These are phyloP conservation scores for Pichia phayaonensis DNA, from an alignment of 805 yeast species.

Conservation along the genomic window DNA sequence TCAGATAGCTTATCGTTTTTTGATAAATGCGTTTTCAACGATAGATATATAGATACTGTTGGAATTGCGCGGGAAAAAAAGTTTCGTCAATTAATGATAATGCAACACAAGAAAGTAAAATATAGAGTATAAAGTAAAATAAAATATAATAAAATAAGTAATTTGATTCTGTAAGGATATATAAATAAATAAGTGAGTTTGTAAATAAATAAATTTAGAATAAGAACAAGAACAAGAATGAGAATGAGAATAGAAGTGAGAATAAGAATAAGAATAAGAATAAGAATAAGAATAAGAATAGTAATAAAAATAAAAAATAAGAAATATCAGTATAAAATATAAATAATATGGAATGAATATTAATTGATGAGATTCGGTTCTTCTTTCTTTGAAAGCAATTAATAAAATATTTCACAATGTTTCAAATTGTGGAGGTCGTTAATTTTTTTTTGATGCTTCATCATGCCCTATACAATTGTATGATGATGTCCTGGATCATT, in stretches of 20 bases:
- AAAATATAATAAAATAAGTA: not conserved
- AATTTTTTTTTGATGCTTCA: not conserved
- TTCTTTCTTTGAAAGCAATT: not conserved
- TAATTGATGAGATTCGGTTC: too few relatives aligned
- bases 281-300: not conserved
- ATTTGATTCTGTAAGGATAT: not conserved
- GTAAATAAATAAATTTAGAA: not conserved
- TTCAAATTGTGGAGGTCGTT: too few relatives aligned
- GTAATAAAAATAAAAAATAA: too few relatives aligned
- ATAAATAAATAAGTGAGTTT: not conserved
- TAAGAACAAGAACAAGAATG: not conserved
- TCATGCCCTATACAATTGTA: constrained; percentile 29
- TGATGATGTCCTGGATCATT: constrained; percentile 45
- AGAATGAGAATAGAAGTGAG: too few relatives aligned
- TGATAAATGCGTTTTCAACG: too few relatives aligned
- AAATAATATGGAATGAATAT: too few relatives aligned
- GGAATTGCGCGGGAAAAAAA: too few relatives aligned
- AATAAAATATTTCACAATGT: not conserved
- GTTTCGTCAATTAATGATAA: too few relatives aligned
- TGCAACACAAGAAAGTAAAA: not conserved
- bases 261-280: not conserved
- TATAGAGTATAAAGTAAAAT: too few relatives aligned
- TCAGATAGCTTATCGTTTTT: too few relatives aligned
- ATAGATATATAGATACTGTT: too few relatives aligned
- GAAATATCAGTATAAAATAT: too few relatives aligned